Evolutionary conservation across 2,329 filamentous ascomycete species (phyloP).

Genomic region (Diaporthe destruens): DNA sequence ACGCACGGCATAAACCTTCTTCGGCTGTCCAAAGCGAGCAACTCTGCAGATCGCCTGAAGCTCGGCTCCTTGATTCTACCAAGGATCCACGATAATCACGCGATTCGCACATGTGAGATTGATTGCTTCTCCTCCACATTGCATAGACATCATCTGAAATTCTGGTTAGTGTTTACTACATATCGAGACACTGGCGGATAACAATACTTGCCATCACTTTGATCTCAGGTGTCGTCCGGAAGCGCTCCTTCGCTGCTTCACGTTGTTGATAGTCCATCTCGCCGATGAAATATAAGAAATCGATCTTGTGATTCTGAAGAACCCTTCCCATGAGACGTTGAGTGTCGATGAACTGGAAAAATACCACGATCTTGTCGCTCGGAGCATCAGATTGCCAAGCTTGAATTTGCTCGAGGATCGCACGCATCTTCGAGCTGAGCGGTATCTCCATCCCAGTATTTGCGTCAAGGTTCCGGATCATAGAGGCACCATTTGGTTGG

Average conservation of each 20-base stretch:
- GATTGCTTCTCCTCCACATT: constrained; percentile 53
- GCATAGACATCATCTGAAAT: constrained; percentile 44
- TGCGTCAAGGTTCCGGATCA: not conserved
- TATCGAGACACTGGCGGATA: not conserved
- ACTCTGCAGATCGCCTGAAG: constrained; percentile 74
- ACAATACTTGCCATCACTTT: constrained; percentile 11
- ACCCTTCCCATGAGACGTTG: constrained; percentile 53
- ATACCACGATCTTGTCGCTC: constrained; percentile 41
- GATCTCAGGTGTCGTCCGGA: not conserved
- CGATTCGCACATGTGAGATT: constrained; percentile 61
- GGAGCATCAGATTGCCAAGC: not conserved
- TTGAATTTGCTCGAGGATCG: not conserved
- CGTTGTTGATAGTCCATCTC: constrained; percentile 40
- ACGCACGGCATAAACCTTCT: constrained; percentile 45
- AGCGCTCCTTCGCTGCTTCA: not conserved
- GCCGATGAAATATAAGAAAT: constrained; percentile 56
- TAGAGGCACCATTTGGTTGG: not conserved
- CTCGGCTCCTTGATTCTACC: constrained; percentile 74
- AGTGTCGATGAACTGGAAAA: constrained; percentile 53
- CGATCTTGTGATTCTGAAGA: constrained; percentile 47
- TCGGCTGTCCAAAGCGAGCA: constrained; percentile 73
- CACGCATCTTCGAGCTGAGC: not conserved
- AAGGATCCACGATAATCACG: constrained; percentile 66
- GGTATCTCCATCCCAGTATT: not conserved
- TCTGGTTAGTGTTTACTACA: not conserved